Percentiles rank a stretch among this genome's conserved stretches.
These are phyloP conservation scores for Aegilops longissima DNA, from an alignment of 176 grass and related monocot species.

Conservation along the genomic window DNA sequence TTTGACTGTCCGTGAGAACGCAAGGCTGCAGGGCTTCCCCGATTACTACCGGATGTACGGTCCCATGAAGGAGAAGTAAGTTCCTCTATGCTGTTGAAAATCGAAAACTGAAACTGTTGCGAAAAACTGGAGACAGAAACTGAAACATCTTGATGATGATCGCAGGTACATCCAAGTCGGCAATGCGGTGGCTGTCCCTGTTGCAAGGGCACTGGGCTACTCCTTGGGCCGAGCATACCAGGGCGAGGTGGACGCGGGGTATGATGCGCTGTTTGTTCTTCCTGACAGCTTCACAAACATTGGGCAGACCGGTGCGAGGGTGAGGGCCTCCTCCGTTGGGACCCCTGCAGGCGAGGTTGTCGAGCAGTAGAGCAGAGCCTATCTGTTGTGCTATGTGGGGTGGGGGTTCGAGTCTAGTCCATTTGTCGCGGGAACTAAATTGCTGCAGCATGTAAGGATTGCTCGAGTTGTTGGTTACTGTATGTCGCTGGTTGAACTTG, in stretches of 20 bases:
- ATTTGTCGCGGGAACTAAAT: background rate
- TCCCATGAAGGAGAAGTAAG: conserved; percentile 62
- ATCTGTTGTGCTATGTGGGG: background rate
- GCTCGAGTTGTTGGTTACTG: background rate
- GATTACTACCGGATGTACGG: conserved; percentile 68
- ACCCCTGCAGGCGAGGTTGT: conserved; percentile 38
- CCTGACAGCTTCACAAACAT: conserved; percentile 28
- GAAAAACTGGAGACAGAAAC: background rate
- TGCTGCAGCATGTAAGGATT: background rate
- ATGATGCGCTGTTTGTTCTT: background rate
- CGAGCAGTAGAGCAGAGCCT: background rate
- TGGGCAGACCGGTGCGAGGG: background rate
- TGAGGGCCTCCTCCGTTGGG: background rate
- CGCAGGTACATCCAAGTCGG: conserved; percentile 58
- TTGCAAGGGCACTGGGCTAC: conserved; percentile 46
- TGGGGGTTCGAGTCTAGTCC: background rate
- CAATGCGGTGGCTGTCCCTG: conserved; percentile 47
- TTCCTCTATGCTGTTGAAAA: background rate
- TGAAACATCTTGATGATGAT: background rate
- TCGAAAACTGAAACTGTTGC: background rate
- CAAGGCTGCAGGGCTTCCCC: conserved; percentile 75
- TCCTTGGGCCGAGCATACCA: conserved; percentile 36
- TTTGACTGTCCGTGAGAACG: conserved; percentile 70
- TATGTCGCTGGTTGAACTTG: background rate
- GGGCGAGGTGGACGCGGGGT: conserved; percentile 9